Percentiles rank a stretch among this genome's conserved stretches.
These are phyloP conservation scores for Penicillium manginii DNA, from an alignment of 495 filamentous ascomycete genomes.

Conservation along the genomic window DNA sequence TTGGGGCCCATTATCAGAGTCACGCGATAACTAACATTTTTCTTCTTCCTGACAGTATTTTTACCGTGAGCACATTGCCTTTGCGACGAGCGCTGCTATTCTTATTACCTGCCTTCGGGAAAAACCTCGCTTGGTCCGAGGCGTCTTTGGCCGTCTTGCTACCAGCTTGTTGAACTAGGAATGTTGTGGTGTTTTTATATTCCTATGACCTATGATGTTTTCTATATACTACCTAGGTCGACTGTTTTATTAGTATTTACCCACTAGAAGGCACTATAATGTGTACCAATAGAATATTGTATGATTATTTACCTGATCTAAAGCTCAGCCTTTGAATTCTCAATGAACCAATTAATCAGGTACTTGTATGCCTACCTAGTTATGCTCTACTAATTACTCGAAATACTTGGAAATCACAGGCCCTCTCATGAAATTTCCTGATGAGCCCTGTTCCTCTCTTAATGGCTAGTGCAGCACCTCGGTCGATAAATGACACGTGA, in stretches of 20 bases:
- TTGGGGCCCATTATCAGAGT: conserved; percentile 13
- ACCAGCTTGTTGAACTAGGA: conserved; percentile 53
- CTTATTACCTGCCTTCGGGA: conserved; percentile 74
- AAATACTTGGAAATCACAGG: too few species aligned
- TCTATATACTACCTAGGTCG: not conserved
- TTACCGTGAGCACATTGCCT: conserved; percentile 75
- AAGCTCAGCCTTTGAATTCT: too few species aligned
- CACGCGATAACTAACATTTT: conserved; percentile 30
- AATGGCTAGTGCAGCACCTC: too few species aligned
- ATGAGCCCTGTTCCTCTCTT: too few species aligned
- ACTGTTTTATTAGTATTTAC: too few species aligned
- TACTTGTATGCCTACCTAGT: too few species aligned
- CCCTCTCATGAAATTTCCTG: too few species aligned
- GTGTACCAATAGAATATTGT: not conserved
- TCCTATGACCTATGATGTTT: conserved; percentile 10
- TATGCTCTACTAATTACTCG: too few species aligned
- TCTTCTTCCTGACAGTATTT: conserved; percentile 53
- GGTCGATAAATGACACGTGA: not conserved
- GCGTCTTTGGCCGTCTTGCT: conserved; percentile 71
- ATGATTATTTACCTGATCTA: too few species aligned
- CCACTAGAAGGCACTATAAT: not conserved
- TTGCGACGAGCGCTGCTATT: conserved; percentile 74
- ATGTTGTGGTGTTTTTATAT: conserved; percentile 12
- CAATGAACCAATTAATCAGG: too few species aligned
- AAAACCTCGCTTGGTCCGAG: conserved; percentile 66